Conservation (phyloP, 2,329 filamentous ascomycete species). For the Xylaria sp. region DNA sequence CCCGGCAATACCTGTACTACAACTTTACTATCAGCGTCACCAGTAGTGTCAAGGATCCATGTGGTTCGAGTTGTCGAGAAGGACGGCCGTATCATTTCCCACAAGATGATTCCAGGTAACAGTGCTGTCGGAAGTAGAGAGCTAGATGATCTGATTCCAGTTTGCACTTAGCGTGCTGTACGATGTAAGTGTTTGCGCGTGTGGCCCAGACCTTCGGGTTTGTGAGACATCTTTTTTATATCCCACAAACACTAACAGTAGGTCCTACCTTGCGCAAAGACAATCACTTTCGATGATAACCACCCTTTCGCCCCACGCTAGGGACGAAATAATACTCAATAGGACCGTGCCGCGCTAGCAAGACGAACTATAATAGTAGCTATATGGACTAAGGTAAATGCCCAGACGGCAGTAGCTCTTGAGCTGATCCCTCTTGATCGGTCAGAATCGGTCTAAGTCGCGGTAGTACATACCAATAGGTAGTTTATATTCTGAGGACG, state of each 20-base stretch:
- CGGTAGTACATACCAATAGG: background rate
- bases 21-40: background rate
- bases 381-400: background rate
- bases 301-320: background rate
- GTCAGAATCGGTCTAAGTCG: background rate
- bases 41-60: background rate
- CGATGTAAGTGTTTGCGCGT: background rate
- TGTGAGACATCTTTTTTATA: background rate
- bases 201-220: background rate
- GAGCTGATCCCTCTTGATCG: background rate
- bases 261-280: background rate
- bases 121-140: background rate
- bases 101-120: background rate
- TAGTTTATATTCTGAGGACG: background rate
- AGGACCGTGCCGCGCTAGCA: slow-evolving; percentile 5
- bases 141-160: slow-evolving; percentile 4
- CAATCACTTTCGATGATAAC: background rate
- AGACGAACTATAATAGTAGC: background rate
- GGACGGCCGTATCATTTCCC: background rate
- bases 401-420: slow-evolving; percentile 1
- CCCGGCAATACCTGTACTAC: slow-evolving; percentile 1
- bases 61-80: background rate
- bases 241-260: background rate
- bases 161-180: background rate
- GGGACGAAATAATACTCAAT: background rate